phyloP scores from a whole-genome alignment of 345 rosid genomes.

The Geranium rotundifolium region DNA sequence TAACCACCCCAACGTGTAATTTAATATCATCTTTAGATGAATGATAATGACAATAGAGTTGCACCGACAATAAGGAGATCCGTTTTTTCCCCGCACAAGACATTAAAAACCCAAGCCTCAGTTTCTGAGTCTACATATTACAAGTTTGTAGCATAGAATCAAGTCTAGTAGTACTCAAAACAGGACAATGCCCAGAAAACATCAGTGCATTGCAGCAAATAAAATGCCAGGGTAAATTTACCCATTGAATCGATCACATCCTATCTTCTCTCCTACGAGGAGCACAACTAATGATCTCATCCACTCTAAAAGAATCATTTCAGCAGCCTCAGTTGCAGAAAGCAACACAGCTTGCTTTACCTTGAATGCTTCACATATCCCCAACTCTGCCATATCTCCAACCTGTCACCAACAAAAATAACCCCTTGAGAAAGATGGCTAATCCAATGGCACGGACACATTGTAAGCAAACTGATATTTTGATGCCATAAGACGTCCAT shows the following conservation, averaged over 20 bases:
- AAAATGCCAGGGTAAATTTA: background rate
- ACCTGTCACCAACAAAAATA: conserved; percentile 32
- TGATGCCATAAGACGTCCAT: too few species aligned
- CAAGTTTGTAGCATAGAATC: too few species aligned
- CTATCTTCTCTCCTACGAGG: conserved; percentile 50
- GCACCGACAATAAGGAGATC: too few species aligned
- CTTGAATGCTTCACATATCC: conserved; percentile 85
- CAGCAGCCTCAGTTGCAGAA: conserved; percentile 92
- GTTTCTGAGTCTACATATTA: too few species aligned
- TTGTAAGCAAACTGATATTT: too few species aligned
- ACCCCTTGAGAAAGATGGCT: background rate
- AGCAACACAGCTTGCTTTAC: conserved; percentile 90
- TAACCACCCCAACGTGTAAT: too few species aligned
- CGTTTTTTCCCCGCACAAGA: too few species aligned
- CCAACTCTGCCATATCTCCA: conserved; percentile 77
- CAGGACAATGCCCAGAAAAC: background rate
- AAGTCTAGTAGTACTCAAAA: background rate
- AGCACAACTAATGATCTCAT: conserved; percentile 39
- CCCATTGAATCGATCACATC: conserved; percentile 27
- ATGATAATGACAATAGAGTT: too few species aligned
- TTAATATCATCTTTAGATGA: too few species aligned
- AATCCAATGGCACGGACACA: too few species aligned
- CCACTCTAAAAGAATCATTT: conserved; percentile 42
- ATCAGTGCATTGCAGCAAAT: background rate
- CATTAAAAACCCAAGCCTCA: too few species aligned